Evolutionary conservation across 345 rosid species (phyloP).

Genomic region (Gossypium sturtianum): DNA sequence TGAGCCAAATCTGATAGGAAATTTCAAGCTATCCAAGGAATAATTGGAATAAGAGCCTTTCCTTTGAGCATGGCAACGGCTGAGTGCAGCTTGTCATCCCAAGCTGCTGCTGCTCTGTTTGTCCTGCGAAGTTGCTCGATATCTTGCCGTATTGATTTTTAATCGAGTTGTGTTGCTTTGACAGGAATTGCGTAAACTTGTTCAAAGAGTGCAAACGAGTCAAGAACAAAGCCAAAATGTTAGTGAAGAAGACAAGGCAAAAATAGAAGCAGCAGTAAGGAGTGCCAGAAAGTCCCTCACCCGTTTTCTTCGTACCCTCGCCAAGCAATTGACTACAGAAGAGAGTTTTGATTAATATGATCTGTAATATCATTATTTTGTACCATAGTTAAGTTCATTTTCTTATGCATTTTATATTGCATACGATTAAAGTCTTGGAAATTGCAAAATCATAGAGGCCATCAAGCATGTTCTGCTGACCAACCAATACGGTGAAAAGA

Average conservation of each 20-base stretch:
- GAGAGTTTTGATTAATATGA: neutral
- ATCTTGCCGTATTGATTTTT: neutral
- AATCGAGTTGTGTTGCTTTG: neutral
- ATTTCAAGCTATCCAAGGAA: neutral
- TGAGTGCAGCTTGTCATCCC: neutral
- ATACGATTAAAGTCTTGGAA: neutral
- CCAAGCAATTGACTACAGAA: slow-evolving; percentile 41
- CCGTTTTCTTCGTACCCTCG: slow-evolving; percentile 46
- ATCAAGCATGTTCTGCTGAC: neutral
- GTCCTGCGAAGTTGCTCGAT: neutral
- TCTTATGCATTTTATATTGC: neutral
- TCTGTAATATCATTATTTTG: neutral
- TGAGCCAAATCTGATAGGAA: neutral
- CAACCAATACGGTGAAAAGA: too few relatives aligned
- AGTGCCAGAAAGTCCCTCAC: slow-evolving; percentile 50
- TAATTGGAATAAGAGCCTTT: neutral
- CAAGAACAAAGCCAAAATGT: slow-evolving; percentile 31
- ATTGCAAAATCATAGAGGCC: neutral
- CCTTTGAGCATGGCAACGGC: neutral
- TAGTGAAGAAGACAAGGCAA: slow-evolving; percentile 34
- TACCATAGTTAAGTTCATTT: neutral
- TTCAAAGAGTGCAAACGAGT: slow-evolving; percentile 51
- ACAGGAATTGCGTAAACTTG: slow-evolving; percentile 49
- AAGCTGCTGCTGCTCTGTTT: neutral
- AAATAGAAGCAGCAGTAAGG: slow-evolving; percentile 27